These are phyloP conservation scores for Fraxinus greggii DNA, from an alignment of 305 asterid species.

Conservation along the genomic window DNA sequence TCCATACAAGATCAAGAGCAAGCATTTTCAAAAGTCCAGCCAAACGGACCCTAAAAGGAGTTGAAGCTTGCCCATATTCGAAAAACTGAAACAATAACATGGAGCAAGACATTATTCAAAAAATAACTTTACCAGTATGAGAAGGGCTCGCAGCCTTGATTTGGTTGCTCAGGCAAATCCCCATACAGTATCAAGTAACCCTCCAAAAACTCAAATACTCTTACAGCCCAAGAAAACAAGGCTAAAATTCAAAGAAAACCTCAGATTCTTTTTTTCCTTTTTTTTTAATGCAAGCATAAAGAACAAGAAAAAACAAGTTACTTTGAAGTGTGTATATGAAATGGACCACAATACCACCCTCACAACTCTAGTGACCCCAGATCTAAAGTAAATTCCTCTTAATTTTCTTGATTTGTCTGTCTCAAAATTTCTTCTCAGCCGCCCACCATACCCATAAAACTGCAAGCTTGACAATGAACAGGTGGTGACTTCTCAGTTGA, in stretches of 20 bases:
- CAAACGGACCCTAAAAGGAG: neutral
- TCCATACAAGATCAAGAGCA: neutral
- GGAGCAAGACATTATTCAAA: neutral
- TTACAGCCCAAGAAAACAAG: neutral
- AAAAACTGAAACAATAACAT: neutral
- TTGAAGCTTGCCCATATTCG: conserved; percentile 1
- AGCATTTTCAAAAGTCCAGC: neutral
- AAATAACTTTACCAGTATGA: conserved; percentile 54
- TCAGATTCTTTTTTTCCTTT: neutral
- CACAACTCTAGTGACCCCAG: neutral
- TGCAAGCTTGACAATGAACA: neutral
- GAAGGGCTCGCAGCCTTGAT: conserved; percentile 73
- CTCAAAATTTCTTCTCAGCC: neutral
- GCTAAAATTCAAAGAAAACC: neutral
- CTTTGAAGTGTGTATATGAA: neutral
- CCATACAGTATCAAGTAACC: conserved; percentile 41
- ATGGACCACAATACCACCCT: neutral
- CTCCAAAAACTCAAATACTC: neutral
- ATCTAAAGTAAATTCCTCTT: neutral
- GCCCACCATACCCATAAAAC: neutral
- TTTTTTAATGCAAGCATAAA: neutral
- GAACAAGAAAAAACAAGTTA: neutral
- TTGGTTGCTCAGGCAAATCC: conserved; percentile 88
- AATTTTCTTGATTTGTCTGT: neutral
- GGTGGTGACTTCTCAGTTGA: neutral